Conservation (phyloP, 257 asterid genomes). For the Rauvolfia tetraphylla region DNA sequence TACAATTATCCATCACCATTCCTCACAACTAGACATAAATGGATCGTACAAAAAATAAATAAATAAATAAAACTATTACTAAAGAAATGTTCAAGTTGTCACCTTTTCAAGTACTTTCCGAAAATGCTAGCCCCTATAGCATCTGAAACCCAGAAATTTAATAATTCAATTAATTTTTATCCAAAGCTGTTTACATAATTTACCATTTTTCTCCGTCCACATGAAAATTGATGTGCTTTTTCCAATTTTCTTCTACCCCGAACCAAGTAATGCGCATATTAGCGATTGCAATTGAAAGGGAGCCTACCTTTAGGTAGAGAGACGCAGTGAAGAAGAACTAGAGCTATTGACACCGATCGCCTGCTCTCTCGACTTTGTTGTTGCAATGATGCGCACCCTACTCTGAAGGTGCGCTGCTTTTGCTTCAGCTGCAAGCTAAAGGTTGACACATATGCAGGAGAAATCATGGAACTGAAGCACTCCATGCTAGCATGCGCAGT, state of each 20-base stretch:
- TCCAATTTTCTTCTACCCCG: neutral
- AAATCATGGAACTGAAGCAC: constrained; percentile 21
- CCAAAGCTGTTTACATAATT: neutral
- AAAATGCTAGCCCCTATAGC: constrained; percentile 55
- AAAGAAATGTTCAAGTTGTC: constrained; percentile 12
- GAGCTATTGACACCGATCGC: constrained; percentile 54
- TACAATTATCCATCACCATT: neutral
- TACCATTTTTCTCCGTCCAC: neutral
- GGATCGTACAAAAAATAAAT: neutral
- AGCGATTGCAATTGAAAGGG: constrained; percentile 5
- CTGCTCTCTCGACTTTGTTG: constrained; percentile 52
- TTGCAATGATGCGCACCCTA: constrained; percentile 43
- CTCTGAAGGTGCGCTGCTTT: constrained; percentile 22
- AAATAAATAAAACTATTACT: neutral
- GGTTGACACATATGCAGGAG: constrained; percentile 24
- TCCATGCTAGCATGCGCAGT: constrained; percentile 36
- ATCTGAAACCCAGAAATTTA: constrained; percentile 46
- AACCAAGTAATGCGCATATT: constrained; percentile 3
- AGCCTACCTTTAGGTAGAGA: constrained; percentile 49
- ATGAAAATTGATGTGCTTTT: neutral
- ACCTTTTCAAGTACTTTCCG: constrained; percentile 83
- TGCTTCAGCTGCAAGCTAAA: constrained; percentile 10
- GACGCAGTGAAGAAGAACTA: constrained; percentile 44
- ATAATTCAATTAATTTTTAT: neutral
- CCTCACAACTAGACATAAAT: neutral